Conservation (phyloP, 179 eudicot genomes). For the Pouteria campechiana region DNA sequence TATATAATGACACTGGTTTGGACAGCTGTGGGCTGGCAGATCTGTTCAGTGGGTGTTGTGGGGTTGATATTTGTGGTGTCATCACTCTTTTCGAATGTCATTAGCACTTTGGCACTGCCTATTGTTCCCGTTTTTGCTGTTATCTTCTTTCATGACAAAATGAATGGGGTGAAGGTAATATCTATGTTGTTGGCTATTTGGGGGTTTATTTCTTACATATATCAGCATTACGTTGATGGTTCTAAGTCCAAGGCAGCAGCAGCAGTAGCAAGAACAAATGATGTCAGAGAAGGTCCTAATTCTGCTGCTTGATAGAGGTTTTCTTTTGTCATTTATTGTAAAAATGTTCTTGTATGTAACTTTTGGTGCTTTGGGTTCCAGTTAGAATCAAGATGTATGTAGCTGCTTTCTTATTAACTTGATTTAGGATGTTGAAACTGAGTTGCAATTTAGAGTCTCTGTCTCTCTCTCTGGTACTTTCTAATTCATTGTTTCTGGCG, state of each 20-base stretch:
- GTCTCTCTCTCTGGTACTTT: no score
- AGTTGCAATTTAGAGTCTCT: no score
- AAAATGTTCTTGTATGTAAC: no score
- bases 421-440: no score
- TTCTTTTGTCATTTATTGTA: no score
- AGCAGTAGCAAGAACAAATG: no score
- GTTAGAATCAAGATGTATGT: no score
- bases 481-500: no score
- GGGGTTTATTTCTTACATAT: slow-evolving; percentile 74
- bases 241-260: slow-evolving; percentile 15
- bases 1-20: slow-evolving; percentile 66
- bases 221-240: slow-evolving; percentile 83
- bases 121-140: slow-evolving; percentile 70
- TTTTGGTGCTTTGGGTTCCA: no score
- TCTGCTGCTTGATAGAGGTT: no score
- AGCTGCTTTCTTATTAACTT: no score
- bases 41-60: slow-evolving; percentile 65
- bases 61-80: slow-evolving; percentile 76
- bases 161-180: slow-evolving; percentile 78
- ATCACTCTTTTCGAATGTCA: slow-evolving; percentile 79
- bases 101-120: slow-evolving; percentile 73
- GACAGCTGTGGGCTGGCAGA: slow-evolving; percentile 77
- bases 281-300: no score
- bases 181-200: slow-evolving; percentile 69
- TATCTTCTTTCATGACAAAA: slow-evolving; percentile 54